Evolutionary conservation across 2,329 filamentous ascomycete genomes (phyloP).

Genomic region (Xylaria sp.): DNA sequence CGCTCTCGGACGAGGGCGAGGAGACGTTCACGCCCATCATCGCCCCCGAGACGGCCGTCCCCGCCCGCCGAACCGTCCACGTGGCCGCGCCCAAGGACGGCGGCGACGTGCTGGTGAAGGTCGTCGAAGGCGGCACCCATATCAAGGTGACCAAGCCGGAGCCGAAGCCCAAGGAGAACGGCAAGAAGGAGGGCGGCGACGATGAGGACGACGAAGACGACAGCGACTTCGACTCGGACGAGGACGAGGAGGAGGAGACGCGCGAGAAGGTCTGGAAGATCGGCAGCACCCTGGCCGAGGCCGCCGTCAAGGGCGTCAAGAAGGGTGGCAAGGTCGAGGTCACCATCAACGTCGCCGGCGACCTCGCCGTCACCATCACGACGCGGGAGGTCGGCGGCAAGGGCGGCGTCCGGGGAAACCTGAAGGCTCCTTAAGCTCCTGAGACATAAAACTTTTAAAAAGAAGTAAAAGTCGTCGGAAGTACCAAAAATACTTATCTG

Average conservation of each 20-base stretch:
- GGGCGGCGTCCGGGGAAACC: slow-evolving; percentile 73
- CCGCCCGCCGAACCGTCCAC: slow-evolving; percentile 81
- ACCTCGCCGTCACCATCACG: slow-evolving; percentile 79
- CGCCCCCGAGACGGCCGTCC: slow-evolving; percentile 83
- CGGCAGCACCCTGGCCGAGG: slow-evolving; percentile 80
- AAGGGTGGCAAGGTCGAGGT: slow-evolving; percentile 91
- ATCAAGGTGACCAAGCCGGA: slow-evolving; percentile 93
- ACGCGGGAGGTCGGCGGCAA: slow-evolving; percentile 86
- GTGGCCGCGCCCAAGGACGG: slow-evolving; percentile 76
- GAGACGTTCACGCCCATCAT: slow-evolving; percentile 82
- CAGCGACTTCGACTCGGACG: slow-evolving; percentile 66
- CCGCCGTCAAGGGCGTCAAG: slow-evolving; percentile 80
- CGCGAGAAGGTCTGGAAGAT: slow-evolving; percentile 93
- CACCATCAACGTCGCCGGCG: slow-evolving; percentile 82
- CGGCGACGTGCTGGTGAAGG: slow-evolving; percentile 84
- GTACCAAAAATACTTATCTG: no score
- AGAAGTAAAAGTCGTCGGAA: no score
- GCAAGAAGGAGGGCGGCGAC: slow-evolving; percentile 47
- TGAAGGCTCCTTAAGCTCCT: slow-evolving; percentile 38
- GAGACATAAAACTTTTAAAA: not conserved
- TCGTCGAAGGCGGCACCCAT: slow-evolving; percentile 85
- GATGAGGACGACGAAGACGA: slow-evolving; percentile 65
- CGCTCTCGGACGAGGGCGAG: slow-evolving; percentile 56
- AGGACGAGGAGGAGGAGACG: slow-evolving; percentile 83
- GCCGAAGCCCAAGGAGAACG: slow-evolving; percentile 70